These are phyloP conservation scores for Torrubiellomyces zombiae DNA, from an alignment of 2,329 filamentous ascomycete genomes.

Conservation along the genomic window DNA sequence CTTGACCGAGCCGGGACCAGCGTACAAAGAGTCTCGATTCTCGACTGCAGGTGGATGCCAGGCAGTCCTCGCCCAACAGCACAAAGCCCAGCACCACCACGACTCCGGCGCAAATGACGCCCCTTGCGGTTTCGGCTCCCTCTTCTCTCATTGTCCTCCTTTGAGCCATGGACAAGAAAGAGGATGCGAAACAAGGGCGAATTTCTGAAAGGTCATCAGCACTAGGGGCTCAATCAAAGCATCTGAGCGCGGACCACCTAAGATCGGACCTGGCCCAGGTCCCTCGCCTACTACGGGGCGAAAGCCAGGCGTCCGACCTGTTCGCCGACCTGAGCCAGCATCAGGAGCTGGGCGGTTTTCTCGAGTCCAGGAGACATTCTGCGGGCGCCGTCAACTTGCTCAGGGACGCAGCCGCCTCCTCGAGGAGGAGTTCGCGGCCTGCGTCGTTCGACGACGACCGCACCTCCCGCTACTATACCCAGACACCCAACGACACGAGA, in stretches of 20 bases:
- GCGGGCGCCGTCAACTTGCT: not conserved
- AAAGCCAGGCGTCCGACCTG: constrained; percentile 4
- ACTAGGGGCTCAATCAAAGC: not conserved
- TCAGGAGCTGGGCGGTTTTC: constrained; percentile 5
- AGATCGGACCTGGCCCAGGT: not conserved
- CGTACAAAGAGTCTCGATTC: no score
- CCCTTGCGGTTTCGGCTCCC: no score
- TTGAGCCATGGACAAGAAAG: no score
- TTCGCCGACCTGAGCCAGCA: constrained; percentile 6
- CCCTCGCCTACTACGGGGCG: not conserved
- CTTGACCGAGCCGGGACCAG: no score
- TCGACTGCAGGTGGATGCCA: no score
- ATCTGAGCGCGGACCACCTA: not conserved
- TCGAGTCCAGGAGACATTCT: constrained; percentile 2
- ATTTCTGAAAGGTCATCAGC: not conserved
- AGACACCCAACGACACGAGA: constrained; percentile 2
- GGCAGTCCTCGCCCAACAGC: no score
- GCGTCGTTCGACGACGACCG: constrained; percentile 2
- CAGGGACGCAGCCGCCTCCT: not conserved
- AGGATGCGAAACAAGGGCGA: constrained; percentile 1
- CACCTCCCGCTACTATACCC: constrained; percentile 1
- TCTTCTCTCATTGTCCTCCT: no score
- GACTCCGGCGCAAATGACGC: no score
- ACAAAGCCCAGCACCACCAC: no score
- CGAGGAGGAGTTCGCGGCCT: constrained; percentile 1